These are phyloP conservation scores for Fusarium musae DNA, from an alignment of 2,329 filamentous ascomycete genomes.

Conservation along the genomic window DNA sequence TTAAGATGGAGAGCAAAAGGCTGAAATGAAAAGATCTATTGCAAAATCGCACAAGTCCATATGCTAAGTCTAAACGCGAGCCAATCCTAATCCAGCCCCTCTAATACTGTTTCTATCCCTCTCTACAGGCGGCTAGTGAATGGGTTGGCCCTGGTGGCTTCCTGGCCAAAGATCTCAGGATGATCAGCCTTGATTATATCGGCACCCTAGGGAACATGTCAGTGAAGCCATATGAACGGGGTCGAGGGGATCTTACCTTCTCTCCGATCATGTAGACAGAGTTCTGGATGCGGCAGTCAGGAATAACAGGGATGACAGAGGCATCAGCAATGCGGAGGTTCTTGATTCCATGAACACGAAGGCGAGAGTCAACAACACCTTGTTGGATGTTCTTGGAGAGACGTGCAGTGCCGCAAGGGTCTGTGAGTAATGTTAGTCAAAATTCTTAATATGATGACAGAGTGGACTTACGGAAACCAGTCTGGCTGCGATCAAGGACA, in stretches of 20 bases:
- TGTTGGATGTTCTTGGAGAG: slow-evolving; percentile 59
- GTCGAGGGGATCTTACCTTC: slow-evolving; percentile 48
- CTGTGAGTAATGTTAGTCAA: not conserved
- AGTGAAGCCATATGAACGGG: fast-evolving
- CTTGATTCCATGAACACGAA: slow-evolving; percentile 65
- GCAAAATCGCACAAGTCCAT: not conserved
- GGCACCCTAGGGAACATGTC: not conserved
- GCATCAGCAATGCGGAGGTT: slow-evolving; percentile 66
- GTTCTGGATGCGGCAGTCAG: slow-evolving; percentile 67
- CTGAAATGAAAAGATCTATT: not conserved
- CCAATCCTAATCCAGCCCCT: fast-evolving
- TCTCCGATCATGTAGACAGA: slow-evolving; percentile 70
- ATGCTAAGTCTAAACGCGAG: not conserved
- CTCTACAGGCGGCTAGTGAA: not conserved
- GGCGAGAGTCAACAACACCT: slow-evolving; percentile 62
- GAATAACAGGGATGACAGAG: slow-evolving; percentile 66
- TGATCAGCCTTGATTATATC: slow-evolving; percentile 6
- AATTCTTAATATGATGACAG: fast-evolving
- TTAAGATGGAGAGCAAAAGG: not conserved
- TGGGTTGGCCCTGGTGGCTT: not conserved
- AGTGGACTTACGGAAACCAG: slow-evolving; percentile 56
- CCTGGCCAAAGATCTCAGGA: not conserved
- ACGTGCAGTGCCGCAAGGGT: slow-evolving; percentile 66
- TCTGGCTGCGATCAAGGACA: slow-evolving; percentile 69
- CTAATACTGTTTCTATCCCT: no score